phyloP scores from a whole-genome alignment of 345 rosid genomes.

The Eucalyptus curtisii region DNA sequence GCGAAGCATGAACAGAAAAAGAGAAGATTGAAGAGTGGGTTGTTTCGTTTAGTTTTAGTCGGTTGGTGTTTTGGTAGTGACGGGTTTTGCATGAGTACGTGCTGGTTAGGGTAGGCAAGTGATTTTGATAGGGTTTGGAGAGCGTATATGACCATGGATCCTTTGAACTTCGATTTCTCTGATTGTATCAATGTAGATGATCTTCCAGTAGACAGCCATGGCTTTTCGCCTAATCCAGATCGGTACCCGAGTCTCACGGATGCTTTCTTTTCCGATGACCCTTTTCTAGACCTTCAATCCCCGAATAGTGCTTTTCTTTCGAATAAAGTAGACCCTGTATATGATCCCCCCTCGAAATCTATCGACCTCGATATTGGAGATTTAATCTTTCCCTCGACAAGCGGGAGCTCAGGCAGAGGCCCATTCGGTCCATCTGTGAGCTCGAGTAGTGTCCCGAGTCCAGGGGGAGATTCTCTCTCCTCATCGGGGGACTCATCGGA shows the following conservation, averaged over 20 bases:
- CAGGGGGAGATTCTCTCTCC: neutral
- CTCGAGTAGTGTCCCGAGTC: neutral
- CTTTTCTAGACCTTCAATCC: neutral
- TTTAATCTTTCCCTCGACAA: neutral
- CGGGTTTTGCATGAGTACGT: neutral
- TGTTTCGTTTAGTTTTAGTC: neutral
- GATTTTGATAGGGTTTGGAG: neutral
- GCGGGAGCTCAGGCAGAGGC: neutral
- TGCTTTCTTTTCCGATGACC: neutral
- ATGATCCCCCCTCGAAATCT: neutral
- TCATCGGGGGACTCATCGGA: slow-evolving; percentile 21
- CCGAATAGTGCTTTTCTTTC: neutral
- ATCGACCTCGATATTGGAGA: neutral
- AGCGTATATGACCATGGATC: neutral
- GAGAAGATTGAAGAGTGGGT: neutral
- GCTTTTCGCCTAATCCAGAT: neutral
- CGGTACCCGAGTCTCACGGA: neutral
- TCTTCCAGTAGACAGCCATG: neutral
- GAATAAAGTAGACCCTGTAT: neutral
- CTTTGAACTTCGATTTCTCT: neutral
- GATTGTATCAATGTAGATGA: neutral
- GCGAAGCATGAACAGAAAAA: neutral
- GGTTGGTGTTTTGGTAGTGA: neutral
- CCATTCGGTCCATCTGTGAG: neutral
- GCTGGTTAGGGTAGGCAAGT: neutral